Base-by-base conservation (phyloP, 2,329 filamentous ascomycete species). In the Calonectria fujianensis region DNA sequence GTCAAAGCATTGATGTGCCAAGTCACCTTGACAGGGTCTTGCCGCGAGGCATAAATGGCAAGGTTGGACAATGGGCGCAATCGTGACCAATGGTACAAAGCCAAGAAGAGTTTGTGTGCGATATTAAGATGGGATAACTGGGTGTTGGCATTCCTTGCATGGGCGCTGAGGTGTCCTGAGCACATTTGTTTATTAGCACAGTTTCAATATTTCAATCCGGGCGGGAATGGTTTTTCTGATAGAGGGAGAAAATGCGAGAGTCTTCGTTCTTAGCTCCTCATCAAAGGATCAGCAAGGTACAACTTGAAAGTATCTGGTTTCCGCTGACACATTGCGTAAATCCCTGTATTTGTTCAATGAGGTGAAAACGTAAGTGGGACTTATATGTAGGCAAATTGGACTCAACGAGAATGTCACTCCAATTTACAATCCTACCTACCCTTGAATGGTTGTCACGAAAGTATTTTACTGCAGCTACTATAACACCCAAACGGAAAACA, bases 131-230 rank as follows among this genome's bases (percentile, higher is more conserved):
- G 52, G 32, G 41, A 45, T 67, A 64, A 41, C 41, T 61, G 64
- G 64, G 70, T 73, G 65, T 77, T 75, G 75, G 61, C 73, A 77
- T 70, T 76, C 68, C 68, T 76, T 80, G 76, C 71, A 50, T 68
- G 67, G 75, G 79, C 80, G 79, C 72, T 76, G 69, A 74, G 79
- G 79, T 80, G 78, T 80, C 76, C 71, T 77, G 79, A 79, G 76
- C 76, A 72, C 68, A 78, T 75, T 73, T 77, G 70, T 67, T 35
- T 50, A 77, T 75, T 59, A 65, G 69, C 68, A 73, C 69, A 70
- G 70, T 76, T 76, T 77, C 74, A 71, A 64, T 72, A 63, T 67
- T 70, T 73, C 35, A 66, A 54, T 63, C 57, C 67, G 57, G 65
- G 63, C 39, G 39, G 57, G 29, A 71, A 75, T 24, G 37, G 65